Percentiles rank a stretch among this genome's conserved stretches.
Conservation (phyloP, 169 alveolate species). For the Babesia sp. region DNA sequence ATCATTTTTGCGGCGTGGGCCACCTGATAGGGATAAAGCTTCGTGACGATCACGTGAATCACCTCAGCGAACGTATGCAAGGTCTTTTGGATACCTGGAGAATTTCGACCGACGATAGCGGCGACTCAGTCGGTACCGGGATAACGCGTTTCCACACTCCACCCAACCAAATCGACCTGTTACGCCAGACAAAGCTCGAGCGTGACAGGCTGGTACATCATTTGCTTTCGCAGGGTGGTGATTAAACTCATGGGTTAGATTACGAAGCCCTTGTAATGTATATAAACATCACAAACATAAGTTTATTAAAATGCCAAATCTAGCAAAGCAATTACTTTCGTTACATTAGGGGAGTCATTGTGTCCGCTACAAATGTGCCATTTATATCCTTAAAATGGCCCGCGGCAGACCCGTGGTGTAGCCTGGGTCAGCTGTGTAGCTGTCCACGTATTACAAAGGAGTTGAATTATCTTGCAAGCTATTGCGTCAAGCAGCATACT, state of each 20-base stretch:
- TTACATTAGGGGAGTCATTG: neutral
- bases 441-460: too few species aligned
- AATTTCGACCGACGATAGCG: neutral
- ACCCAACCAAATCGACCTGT: conserved; percentile 38
- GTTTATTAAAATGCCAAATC: too few species aligned
- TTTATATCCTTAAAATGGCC: neutral
- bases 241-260: too few species aligned
- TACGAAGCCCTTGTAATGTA: too few species aligned
- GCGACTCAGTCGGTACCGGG: conserved; percentile 1
- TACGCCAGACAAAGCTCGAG: conserved; percentile 19
- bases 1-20: conserved; percentile 34
- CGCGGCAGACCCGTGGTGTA: neutral
- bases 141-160: conserved; percentile 31
- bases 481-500: too few species aligned
- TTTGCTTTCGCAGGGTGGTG: conserved; percentile 18
- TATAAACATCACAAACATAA: too few species aligned
- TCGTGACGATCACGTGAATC: neutral
- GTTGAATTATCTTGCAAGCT: too few species aligned
- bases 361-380: neutral
- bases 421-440: too few species aligned
- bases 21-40: conserved; percentile 33
- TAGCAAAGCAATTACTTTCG: too few species aligned
- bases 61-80: conserved; percentile 4
- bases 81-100: conserved; percentile 13
- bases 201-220: conserved; percentile 41